Percentiles rank a stretch among this genome's conserved stretches.
Conservation (phyloP, 306 rosid species). For the Cucumis hystrix region DNA sequence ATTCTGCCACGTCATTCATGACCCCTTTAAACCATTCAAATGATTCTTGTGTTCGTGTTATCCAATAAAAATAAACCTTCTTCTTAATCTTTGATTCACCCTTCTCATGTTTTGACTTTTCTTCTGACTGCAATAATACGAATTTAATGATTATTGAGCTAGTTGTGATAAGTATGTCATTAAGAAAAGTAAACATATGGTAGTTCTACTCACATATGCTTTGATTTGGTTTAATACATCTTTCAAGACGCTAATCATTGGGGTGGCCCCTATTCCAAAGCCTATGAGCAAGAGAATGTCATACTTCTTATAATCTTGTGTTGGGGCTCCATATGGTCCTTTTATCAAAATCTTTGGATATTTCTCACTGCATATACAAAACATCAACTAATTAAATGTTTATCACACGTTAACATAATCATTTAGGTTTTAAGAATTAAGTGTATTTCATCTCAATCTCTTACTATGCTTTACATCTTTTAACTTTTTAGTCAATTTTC, state of each 20-base stretch:
- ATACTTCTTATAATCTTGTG: conserved; percentile 45
- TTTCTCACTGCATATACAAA: background rate
- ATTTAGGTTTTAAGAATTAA: no score
- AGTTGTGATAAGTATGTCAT: no score
- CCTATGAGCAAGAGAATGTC: conserved; percentile 45
- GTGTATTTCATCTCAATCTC: no score
- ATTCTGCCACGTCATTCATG: conserved; percentile 34
- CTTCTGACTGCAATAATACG: background rate
- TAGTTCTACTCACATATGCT: background rate
- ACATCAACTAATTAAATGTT: background rate
- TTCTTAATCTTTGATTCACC: background rate
- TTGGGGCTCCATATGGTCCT: conserved; percentile 47
- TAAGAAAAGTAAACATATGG: no score
- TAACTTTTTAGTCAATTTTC: no score
- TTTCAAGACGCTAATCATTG: conserved; percentile 47
- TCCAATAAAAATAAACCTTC: conserved; percentile 44
- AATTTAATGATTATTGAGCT: no score
- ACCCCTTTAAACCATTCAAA: conserved; percentile 51
- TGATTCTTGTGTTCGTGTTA: conserved; percentile 34
- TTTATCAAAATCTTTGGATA: conserved; percentile 31
- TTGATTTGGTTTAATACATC: conserved; percentile 31
- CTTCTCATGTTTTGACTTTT: background rate
- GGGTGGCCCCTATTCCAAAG: conserved; percentile 47
- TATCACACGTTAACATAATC: no score
- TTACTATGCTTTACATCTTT: no score